phyloP scores from a whole-genome alignment of 352 stramenopile genomes.

The Phytophthora constricta region DNA sequence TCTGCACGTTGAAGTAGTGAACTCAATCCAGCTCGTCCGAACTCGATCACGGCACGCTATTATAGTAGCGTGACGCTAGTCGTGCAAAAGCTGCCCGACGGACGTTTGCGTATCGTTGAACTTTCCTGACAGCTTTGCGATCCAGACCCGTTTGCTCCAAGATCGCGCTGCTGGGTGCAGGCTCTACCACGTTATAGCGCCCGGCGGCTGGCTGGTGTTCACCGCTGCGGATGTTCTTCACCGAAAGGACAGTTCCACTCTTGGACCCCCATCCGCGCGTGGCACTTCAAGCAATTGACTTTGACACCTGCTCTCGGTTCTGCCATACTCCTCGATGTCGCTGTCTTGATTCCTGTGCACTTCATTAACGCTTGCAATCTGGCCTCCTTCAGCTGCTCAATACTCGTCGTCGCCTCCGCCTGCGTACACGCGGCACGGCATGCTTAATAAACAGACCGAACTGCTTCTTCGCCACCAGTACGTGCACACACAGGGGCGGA shows the following conservation, averaged over 20 bases:
- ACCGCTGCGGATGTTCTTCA: not conserved
- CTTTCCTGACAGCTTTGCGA: conserved; percentile 26
- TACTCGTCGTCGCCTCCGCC: no score
- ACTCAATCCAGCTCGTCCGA: not conserved
- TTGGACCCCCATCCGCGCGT: not conserved
- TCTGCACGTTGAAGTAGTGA: conserved; percentile 24
- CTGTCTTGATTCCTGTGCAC: no score
- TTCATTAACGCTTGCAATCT: no score
- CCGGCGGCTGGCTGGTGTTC: not conserved
- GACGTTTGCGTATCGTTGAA: conserved; percentile 32
- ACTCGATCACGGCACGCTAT: not conserved
- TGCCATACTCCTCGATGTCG: no score
- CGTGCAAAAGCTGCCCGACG: not conserved
- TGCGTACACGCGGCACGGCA: no score
- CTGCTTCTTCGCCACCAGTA: no score
- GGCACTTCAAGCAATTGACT: no score
- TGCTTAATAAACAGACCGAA: no score
- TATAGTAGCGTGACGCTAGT: not conserved
- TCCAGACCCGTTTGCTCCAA: not conserved
- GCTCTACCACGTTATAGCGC: no score
- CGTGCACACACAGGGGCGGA: conserved; percentile 2
- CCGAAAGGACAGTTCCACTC: not conserved
- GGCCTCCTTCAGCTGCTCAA: no score
- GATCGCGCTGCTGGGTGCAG: not conserved
- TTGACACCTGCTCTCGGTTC: no score